Conservation (phyloP, 192 early-diverging fungal genomes). For the Allomyces macrogynus region DNA sequence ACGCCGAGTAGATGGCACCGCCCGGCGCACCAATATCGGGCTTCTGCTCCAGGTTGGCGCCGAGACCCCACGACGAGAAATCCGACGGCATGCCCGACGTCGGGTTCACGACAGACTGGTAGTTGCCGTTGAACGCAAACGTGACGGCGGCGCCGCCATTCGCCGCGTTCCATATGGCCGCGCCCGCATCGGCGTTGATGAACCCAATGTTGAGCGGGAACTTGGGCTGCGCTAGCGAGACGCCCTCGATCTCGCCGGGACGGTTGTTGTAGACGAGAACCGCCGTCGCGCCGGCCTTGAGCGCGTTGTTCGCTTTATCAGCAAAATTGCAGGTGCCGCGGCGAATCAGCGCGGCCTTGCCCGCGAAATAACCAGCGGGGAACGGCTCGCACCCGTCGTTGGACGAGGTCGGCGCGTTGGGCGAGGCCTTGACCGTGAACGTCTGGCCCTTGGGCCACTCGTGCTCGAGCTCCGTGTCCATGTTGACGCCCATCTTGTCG, state of each 20-base stretch:
- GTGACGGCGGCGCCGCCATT: conserved; percentile 12
- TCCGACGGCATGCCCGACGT: conserved; percentile 39
- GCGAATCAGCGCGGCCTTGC: conserved; percentile 37
- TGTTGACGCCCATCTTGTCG: neutral
- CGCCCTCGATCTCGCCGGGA: conserved; percentile 11
- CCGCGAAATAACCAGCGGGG: conserved; percentile 9
- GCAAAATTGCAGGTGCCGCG: conserved; percentile 49
- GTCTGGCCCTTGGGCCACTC: too few species aligned
- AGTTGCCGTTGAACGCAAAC: conserved; percentile 23
- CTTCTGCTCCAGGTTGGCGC: conserved; percentile 41
- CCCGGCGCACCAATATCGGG: conserved; percentile 29
- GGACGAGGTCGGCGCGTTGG: conserved; percentile 14
- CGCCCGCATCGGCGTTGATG: conserved; percentile 27
- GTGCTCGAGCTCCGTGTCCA: too few species aligned
- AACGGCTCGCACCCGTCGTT: conserved; percentile 35
- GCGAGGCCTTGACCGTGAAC: conserved; percentile 16
- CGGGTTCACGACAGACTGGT: conserved; percentile 17
- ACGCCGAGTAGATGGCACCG: conserved; percentile 24
- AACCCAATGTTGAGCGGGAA: conserved; percentile 31
- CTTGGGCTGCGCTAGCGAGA: conserved; percentile 16
- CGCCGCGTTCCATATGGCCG: conserved; percentile 22
- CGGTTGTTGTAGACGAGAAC: conserved; percentile 42
- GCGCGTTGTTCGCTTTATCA: conserved; percentile 32
- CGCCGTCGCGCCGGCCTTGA: conserved; percentile 34
- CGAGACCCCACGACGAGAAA: conserved; percentile 57